These are phyloP conservation scores for Vicia sativa DNA, from an alignment of 306 rosid genomes.

Conservation along the genomic window DNA sequence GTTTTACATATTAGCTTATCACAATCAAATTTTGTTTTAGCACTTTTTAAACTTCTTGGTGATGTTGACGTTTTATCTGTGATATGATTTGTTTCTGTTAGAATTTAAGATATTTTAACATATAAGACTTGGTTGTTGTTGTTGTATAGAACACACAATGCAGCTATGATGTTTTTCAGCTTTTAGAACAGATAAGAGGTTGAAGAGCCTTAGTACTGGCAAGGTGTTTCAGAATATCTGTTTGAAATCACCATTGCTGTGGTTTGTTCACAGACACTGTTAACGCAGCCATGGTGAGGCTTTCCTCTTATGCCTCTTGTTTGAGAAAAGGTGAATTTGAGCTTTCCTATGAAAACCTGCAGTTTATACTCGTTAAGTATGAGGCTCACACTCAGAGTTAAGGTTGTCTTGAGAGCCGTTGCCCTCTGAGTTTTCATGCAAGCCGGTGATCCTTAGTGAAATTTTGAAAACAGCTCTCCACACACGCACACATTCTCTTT, in stretches of 20 bases:
- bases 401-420: slow-evolving; percentile 11
- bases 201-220: slow-evolving; percentile 33
- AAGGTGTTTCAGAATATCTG: slow-evolving; percentile 27
- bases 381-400: slow-evolving; percentile 38
- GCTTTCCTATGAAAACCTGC: slow-evolving; percentile 12
- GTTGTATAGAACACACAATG: not conserved
- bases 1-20: not conserved
- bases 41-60: not conserved
- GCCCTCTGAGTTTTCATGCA: not conserved
- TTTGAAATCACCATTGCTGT: slow-evolving; percentile 1
- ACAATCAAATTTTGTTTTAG: not conserved
- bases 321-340: slow-evolving; percentile 35
- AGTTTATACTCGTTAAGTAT: slow-evolving; percentile 30
- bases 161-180: slow-evolving; percentile 34
- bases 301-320: slow-evolving; percentile 8
- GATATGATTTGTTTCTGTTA: not conserved
- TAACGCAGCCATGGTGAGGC: slow-evolving; percentile 33
- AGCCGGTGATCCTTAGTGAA: not conserved
- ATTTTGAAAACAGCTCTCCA: not conserved
- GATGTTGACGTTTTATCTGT: not conserved
- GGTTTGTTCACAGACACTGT: slow-evolving; percentile 21
- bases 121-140: not conserved
- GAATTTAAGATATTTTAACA: not conserved
- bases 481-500: not conserved
- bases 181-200: slow-evolving; percentile 20